Percentiles rank a stretch among this genome's conserved stretches.
Evolutionary conservation across 148 eudicot genomes (phyloP).

Genomic region (Chenopodium formosanum): DNA sequence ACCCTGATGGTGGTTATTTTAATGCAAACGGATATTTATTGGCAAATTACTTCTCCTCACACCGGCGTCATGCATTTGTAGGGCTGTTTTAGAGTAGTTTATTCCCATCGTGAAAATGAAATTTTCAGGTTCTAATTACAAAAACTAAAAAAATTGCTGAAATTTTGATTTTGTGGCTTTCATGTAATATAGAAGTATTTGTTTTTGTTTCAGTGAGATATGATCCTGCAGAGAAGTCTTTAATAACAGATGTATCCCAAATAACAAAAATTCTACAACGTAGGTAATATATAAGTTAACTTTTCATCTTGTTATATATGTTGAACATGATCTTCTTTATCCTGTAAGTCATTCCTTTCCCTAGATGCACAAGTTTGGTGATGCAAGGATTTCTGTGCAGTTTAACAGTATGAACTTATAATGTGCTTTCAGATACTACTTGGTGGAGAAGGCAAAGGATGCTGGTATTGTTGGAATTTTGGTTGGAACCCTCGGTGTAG

Average conservation of each 20-base stretch:
- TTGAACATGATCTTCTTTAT: neutral
- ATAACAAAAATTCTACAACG: constrained; percentile 82
- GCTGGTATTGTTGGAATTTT: constrained; percentile 87
- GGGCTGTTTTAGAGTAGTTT: neutral
- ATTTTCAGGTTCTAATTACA: too few relatives aligned
- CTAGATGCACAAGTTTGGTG: constrained; percentile 1
- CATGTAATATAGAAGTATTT: constrained; percentile 2
- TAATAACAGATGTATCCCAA: constrained; percentile 61
- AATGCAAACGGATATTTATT: neutral
- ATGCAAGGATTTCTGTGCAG: neutral
- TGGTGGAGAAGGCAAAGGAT: constrained; percentile 98
- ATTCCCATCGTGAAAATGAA: neutral
- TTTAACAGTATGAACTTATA: neutral
- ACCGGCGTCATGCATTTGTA: neutral
- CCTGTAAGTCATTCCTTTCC: neutral
- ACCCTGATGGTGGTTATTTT: neutral
- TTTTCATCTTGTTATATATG: neutral
- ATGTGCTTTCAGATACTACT: constrained; percentile 67
- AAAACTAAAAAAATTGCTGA: neutral
- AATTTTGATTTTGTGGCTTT: neutral
- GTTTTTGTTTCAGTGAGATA: constrained; percentile 73
- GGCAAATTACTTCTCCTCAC: neutral
- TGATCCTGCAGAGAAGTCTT: constrained; percentile 55
- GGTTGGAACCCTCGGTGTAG: constrained; percentile 98
- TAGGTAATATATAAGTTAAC: constrained; percentile 49